Conservation (phyloP, 2,329 filamentous ascomycete genomes). For the Alternaria ethzedia region DNA sequence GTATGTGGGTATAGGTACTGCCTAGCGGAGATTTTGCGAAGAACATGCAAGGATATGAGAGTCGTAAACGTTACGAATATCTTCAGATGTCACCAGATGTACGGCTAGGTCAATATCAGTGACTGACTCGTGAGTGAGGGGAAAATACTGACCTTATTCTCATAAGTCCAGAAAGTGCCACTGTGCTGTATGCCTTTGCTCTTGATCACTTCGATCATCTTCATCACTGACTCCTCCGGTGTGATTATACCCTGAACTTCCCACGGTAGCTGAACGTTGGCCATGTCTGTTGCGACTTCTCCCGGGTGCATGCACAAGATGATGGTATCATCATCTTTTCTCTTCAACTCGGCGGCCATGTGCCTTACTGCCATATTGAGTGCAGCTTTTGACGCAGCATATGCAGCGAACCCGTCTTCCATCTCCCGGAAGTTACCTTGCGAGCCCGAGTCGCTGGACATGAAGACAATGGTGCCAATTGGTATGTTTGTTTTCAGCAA, state of each 20-base stretch:
- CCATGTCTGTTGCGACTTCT: slow-evolving; percentile 64
- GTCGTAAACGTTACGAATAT: background rate
- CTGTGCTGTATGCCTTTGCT: slow-evolving; percentile 57
- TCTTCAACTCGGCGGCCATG: slow-evolving; percentile 62
- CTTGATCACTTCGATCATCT: slow-evolving; percentile 60
- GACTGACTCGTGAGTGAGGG: background rate
- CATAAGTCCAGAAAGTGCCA: slow-evolving; percentile 64
- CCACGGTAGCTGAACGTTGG: slow-evolving; percentile 59
- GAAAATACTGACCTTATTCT: slow-evolving; percentile 58
- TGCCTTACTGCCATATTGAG: slow-evolving; percentile 64
- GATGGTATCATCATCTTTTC: slow-evolving; percentile 57
- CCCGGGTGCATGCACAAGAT: slow-evolving; percentile 64
- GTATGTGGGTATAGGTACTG: slow-evolving; percentile 26
- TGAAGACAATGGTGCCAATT: slow-evolving; percentile 60
- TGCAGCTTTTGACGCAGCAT: slow-evolving; percentile 63
- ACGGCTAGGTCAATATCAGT: slow-evolving; percentile 28
- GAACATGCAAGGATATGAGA: background rate
- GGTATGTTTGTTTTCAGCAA: slow-evolving; percentile 56
- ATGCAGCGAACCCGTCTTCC: slow-evolving; percentile 66
- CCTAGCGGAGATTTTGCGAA: slow-evolving; percentile 7
- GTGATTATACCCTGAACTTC: slow-evolving; percentile 61
- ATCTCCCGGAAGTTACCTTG: slow-evolving; percentile 58
- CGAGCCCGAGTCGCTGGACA: slow-evolving; percentile 64
- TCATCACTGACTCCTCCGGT: slow-evolving; percentile 56
- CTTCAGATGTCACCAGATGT: slow-evolving; percentile 33